A percentile compares a stretch with the other conserved stretches of the same genome.
Evolutionary conservation across 257 asterid species (phyloP).

Genomic region (Ilex asprella): DNA sequence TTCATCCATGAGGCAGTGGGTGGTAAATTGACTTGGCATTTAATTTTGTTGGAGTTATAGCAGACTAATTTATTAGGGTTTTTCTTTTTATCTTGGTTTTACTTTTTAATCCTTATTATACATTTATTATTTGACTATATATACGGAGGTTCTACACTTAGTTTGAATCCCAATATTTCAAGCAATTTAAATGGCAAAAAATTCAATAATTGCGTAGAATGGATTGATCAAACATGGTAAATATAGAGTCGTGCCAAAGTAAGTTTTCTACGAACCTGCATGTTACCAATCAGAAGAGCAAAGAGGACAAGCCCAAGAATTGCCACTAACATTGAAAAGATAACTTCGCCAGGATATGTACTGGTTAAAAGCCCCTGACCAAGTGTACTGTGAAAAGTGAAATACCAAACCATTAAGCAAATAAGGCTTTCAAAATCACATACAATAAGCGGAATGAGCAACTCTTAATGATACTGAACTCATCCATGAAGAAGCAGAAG

Average conservation of each 20-base stretch:
- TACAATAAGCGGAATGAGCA: neutral
- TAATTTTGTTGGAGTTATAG: too few species aligned
- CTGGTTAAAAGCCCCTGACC: slow-evolving; percentile 96
- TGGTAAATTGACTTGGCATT: neutral
- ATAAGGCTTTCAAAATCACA: neutral
- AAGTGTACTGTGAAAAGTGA: slow-evolving; percentile 52
- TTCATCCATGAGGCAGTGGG: neutral
- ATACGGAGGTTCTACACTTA: too few species aligned
- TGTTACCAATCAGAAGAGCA: slow-evolving; percentile 95
- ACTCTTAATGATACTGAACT: neutral
- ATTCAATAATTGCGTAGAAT: too few species aligned
- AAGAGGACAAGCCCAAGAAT: slow-evolving; percentile 83
- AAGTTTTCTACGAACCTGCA: slow-evolving; percentile 58
- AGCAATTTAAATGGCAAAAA: neutral
- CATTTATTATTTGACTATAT: too few species aligned
- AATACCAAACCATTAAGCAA: slow-evolving; percentile 6
- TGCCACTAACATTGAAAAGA: slow-evolving; percentile 72
- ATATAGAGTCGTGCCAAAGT: slow-evolving; percentile 1
- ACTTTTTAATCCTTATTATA: too few species aligned
- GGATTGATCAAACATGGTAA: neutral
- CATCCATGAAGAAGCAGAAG: neutral
- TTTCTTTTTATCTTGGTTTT: too few species aligned
- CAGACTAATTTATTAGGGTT: too few species aligned
- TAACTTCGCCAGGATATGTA: slow-evolving; percentile 80
- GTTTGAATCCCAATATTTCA: too few species aligned